A percentile compares a stretch with the other conserved stretches of the same genome.
Evolutionary conservation across 2,329 filamentous ascomycete genomes (phyloP).

Genomic region (Pseudopithomyces chartarum): DNA sequence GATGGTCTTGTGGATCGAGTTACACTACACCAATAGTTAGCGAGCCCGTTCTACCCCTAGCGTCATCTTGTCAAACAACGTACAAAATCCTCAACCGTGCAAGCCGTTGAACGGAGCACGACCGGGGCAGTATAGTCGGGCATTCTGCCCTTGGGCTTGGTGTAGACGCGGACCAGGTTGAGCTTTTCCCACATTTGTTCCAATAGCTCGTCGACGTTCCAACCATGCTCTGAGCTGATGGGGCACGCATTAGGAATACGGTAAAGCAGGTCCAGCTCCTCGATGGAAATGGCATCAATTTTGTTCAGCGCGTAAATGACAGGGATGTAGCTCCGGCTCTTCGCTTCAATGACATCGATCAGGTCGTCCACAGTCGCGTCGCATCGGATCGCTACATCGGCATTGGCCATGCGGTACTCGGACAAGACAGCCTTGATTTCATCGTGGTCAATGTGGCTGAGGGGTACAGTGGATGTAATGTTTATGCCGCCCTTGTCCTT

Average conservation of each 20-base stretch:
- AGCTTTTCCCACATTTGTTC: conserved; percentile 99
- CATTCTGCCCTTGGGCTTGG: conserved; percentile 93
- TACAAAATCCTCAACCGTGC: conserved; percentile 97
- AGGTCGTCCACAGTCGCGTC: conserved; percentile 97
- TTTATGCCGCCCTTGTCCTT: conserved; percentile 98
- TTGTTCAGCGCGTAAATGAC: conserved; percentile 99
- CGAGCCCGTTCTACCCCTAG: conserved; percentile 19
- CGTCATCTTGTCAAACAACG: conserved; percentile 49
- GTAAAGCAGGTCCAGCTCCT: conserved; percentile 94
- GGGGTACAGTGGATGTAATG: conserved; percentile 90
- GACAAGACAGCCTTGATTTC: conserved; percentile 98
- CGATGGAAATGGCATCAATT: conserved; percentile 97
- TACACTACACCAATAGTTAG: conserved; percentile 69
- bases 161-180: conserved; percentile 89
- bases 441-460: conserved; percentile 91
- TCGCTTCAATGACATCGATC: conserved; percentile 94
- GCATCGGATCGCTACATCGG: conserved; percentile 96
- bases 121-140: conserved; percentile 93
- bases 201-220: conserved; percentile 96
- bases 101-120: conserved; percentile 79
- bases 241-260: conserved; percentile 96
- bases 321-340: conserved; percentile 95
- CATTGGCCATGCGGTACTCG: conserved; percentile 95
- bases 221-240: conserved; percentile 92
- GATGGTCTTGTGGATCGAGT: conserved; percentile 95